Evolutionary conservation across 495 filamentous ascomycete species (phyloP).

Genomic region (Podospora fimiseda): DNA sequence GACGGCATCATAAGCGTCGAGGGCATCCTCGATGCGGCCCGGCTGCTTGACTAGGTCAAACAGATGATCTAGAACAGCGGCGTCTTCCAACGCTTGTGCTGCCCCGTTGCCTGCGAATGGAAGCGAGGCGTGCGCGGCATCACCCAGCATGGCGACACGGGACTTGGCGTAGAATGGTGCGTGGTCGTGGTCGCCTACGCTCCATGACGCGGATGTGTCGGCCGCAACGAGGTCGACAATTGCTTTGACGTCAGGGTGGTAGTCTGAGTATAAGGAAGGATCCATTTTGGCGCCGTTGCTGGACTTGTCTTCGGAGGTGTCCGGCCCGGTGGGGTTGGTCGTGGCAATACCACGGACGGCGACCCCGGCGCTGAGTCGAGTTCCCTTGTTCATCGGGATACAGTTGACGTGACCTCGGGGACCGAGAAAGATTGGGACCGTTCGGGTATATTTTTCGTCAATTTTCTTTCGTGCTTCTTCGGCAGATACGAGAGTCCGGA

Average conservation of each 20-base stretch:
- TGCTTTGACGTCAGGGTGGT: constrained; percentile 27
- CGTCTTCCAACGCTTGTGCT: constrained; percentile 58
- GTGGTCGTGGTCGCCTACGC: constrained; percentile 43
- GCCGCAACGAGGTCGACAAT: constrained; percentile 29
- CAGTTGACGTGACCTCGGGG: constrained; percentile 33
- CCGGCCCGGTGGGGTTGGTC: neutral
- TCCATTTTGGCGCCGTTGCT: constrained; percentile 8
- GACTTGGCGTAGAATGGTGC: constrained; percentile 43
- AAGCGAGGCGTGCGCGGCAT: constrained; percentile 54
- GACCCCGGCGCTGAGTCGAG: constrained; percentile 34
- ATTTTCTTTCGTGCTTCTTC: constrained; percentile 24
- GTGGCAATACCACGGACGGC: constrained; percentile 27
- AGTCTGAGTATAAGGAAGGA: constrained; percentile 24
- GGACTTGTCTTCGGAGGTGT: neutral
- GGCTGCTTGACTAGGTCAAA: constrained; percentile 17
- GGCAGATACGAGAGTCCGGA: constrained; percentile 34
- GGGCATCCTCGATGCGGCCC: constrained; percentile 17
- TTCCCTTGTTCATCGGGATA: constrained; percentile 35
- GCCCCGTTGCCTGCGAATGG: constrained; percentile 54
- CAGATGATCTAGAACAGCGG: constrained; percentile 34
- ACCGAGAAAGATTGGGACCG: constrained; percentile 32
- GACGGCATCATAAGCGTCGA: constrained; percentile 23
- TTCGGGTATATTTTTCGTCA: constrained; percentile 23
- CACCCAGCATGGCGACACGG: constrained; percentile 49
- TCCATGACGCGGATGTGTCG: constrained; percentile 30